A percentile compares a stretch with the other conserved stretches of the same genome.
Conservation (phyloP, 345 rosid species). For the Aegle marmelos region DNA sequence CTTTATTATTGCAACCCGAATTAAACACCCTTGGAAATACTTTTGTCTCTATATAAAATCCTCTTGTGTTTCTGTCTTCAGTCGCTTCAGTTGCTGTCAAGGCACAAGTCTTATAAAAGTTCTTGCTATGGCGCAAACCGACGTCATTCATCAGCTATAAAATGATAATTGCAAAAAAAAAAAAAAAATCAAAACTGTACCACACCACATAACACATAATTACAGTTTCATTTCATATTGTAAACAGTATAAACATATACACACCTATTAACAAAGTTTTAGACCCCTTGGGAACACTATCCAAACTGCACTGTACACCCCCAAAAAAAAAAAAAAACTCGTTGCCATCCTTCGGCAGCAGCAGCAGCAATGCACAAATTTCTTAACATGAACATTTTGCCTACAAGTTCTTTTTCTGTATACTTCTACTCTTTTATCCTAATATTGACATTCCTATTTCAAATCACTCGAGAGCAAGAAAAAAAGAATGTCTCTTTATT, state of each 20-base stretch:
- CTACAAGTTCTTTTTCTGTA: not conserved
- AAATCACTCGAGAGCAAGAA: slow-evolving; percentile 7
- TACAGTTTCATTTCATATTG: slow-evolving; percentile 5
- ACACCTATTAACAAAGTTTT: not conserved
- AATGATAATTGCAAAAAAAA: not conserved
- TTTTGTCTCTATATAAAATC: not conserved
- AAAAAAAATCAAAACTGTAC: not conserved
- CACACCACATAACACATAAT: not conserved
- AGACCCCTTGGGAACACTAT: not conserved
- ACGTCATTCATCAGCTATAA: not conserved
- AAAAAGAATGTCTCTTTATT: slow-evolving; percentile 27
- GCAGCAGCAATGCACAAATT: slow-evolving; percentile 12
- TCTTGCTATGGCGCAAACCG: not conserved
- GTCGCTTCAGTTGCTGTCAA: not conserved
- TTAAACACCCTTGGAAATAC: not conserved
- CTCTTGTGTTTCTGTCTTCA: not conserved
- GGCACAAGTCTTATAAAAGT: not conserved
- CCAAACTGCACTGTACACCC: slow-evolving; percentile 30
- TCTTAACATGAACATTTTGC: slow-evolving; percentile 6
- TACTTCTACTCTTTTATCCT: not conserved
- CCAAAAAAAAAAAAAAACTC: not conserved
- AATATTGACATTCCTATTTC: slow-evolving; percentile 8
- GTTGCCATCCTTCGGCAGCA: slow-evolving; percentile 16
- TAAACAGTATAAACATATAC: slow-evolving; percentile 15
- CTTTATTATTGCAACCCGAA: not conserved